Evolutionary conservation across 73 alveolate species (phyloP).

Genomic region (Chromera velia): DNA sequence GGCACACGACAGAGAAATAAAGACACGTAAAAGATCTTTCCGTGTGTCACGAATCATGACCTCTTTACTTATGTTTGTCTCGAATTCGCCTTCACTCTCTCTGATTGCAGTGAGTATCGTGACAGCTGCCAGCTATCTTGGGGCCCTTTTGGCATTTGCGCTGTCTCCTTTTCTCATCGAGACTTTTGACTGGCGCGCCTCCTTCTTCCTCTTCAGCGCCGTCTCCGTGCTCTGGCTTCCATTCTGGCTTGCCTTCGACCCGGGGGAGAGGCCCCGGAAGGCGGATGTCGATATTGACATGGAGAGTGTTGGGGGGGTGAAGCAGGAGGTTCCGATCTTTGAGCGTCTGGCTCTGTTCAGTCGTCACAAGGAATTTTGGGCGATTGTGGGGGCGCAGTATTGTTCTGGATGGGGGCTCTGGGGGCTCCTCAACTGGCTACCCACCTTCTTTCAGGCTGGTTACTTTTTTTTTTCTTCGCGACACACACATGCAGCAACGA

Average conservation of each 20-base stretch:
- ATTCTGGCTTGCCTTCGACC: background rate
- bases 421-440: background rate
- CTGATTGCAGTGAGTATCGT: background rate
- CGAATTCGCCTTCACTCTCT: too few species aligned
- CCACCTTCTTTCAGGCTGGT: background rate
- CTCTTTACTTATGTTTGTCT: background rate
- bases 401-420: background rate
- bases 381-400: background rate
- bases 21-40: too few species aligned
- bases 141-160: background rate
- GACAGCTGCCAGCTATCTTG: background rate
- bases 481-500: too few species aligned
- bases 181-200: background rate
- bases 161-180: background rate
- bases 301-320: background rate
- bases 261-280: background rate
- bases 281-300: too few species aligned
- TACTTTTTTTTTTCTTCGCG: too few species aligned
- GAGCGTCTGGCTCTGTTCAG: background rate
- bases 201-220: background rate
- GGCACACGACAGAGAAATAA: too few species aligned
- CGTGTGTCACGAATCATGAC: too few species aligned
- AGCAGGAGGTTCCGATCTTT: background rate
- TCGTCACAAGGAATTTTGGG: background rate
- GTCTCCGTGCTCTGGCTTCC: background rate